These are phyloP conservation scores for Polytolypa hystricis DNA, from an alignment of 2,329 filamentous ascomycete genomes.

Conservation along the genomic window DNA sequence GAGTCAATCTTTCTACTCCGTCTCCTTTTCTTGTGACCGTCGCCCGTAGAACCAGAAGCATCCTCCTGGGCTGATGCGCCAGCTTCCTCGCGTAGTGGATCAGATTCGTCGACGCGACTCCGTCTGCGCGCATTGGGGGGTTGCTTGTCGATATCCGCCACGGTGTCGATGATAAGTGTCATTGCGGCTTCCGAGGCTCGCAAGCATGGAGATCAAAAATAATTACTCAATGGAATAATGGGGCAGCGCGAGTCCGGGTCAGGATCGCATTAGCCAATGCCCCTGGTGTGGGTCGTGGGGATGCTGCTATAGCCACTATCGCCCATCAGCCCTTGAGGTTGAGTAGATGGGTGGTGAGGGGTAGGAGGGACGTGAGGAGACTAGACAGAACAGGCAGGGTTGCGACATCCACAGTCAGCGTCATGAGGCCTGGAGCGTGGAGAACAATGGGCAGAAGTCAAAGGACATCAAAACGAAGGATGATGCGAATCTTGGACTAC, in stretches of 20 bases:
- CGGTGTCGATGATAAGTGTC: not conserved
- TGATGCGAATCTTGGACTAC: not conserved
- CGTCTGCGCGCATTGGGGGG: not conserved
- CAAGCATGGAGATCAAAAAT: not conserved
- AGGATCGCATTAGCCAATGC: conserved; percentile 3
- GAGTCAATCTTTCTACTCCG: conserved; percentile 35
- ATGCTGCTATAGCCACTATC: not conserved
- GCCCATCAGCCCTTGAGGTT: conserved; percentile 4
- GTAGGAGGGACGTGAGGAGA: conserved; percentile 3
- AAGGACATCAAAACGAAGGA: not conserved
- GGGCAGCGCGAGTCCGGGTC: not conserved
- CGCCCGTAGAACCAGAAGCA: not conserved
- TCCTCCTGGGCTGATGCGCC: not conserved
- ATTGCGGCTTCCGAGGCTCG: not conserved
- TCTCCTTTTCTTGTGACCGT: conserved; percentile 29
- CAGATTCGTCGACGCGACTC: conserved; percentile 2
- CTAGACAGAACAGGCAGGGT: not conserved
- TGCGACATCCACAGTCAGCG: conserved; percentile 1
- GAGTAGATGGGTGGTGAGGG: conserved; percentile 4
- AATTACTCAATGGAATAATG: not conserved
- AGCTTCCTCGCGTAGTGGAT: not conserved
- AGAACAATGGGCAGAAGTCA: not conserved
- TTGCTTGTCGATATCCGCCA: conserved; percentile 3
- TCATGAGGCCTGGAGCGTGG: not conserved
- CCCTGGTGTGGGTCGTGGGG: conserved; percentile 2